Conservation (phyloP, 495 filamentous ascomycete species). For the Hypomontagnella submonticulosa region DNA sequence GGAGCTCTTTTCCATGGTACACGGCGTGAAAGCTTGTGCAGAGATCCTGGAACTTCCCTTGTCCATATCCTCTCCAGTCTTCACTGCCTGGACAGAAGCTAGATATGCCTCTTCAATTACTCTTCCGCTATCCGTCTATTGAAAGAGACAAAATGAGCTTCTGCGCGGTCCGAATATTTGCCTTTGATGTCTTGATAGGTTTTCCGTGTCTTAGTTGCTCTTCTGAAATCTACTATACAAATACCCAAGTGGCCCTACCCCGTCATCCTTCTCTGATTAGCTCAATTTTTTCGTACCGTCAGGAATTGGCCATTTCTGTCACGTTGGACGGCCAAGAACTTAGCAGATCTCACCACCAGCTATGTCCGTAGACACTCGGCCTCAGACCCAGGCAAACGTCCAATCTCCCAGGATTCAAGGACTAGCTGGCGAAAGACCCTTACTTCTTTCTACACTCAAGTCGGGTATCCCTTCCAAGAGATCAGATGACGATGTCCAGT, state of each 20-base stretch:
- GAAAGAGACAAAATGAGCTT: slow-evolving; percentile 37
- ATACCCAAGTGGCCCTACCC: slow-evolving; percentile 6
- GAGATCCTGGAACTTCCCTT: slow-evolving; percentile 1
- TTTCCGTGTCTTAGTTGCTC: slow-evolving; percentile 37
- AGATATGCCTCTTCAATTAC: slow-evolving; percentile 21
- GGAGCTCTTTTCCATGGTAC: slow-evolving; percentile 10
- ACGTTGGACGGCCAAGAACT: neutral
- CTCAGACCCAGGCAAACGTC: slow-evolving; percentile 6
- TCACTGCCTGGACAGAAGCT: slow-evolving; percentile 3
- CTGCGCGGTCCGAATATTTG: slow-evolving; percentile 23
- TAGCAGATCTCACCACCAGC: slow-evolving; percentile 8
- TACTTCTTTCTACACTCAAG: slow-evolving; percentile 15
- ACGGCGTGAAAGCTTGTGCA: slow-evolving; percentile 23
- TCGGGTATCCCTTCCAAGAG: slow-evolving; percentile 31
- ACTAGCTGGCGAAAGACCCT: slow-evolving; percentile 4
- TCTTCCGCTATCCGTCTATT: slow-evolving; percentile 13
- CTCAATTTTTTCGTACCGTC: slow-evolving; percentile 7
- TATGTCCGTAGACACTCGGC: slow-evolving; percentile 19
- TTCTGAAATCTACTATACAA: slow-evolving; percentile 26
- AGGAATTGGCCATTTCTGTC: neutral
- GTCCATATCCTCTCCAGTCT: neutral
- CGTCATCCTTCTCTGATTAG: slow-evolving; percentile 23
- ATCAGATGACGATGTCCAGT: slow-evolving; percentile 57
- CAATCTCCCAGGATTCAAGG: neutral
- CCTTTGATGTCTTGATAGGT: slow-evolving; percentile 34